Base-by-base conservation (phyloP, 2,329 filamentous ascomycete genomes). In the Rasamsonia emersonii region DNA sequence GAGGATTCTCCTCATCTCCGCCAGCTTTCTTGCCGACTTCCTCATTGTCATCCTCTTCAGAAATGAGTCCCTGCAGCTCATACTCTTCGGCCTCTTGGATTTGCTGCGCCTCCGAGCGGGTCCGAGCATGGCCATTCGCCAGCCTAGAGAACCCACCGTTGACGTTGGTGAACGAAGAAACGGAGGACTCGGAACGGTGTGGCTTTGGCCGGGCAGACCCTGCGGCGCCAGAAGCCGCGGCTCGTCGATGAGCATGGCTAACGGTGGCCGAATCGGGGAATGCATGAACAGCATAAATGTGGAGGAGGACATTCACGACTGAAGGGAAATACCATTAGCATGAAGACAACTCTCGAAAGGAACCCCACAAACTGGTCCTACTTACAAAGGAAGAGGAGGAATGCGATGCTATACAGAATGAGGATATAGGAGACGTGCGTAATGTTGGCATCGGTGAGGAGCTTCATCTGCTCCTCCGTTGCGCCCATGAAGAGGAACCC, bases 401-500 rank as follows among this genome's bases (percentile, higher is more conserved):
- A 95, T 15, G 89, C 81, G 31, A 95, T 68, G 48, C 85, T 93
- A 69, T 82, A 96, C 7, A 95, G 66, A 32, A 96, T 88, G 16
- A 98, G 71, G 24, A 96, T 77, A 57, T 96, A 98, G 4, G 88
- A 81, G 24, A 96, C 84, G 51, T 93, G 86, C 16, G 86, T 86
- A 49, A 96, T 78, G 37, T 78, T 71, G 0, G 83, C 81, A 23
- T 75, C 67, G 24, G 75, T 71, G 4, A 96, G 68, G 2, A 95
- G 67, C 14, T 68, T 51, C 84, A 96, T 94, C 61, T 96, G 91
- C 62, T 98, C 88, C 56, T 96, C 91, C 1, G 86, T 96, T 10
- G 91, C 89, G 18, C 86, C 83, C 86, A 96, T 93, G 65, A 98
- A 98, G 24, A 98, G 71, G 63, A 96, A 94, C 1, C 91, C 91